phyloP scores from a whole-genome alignment of 2,329 filamentous ascomycete genomes.

The Blumeria graminis region DNA sequence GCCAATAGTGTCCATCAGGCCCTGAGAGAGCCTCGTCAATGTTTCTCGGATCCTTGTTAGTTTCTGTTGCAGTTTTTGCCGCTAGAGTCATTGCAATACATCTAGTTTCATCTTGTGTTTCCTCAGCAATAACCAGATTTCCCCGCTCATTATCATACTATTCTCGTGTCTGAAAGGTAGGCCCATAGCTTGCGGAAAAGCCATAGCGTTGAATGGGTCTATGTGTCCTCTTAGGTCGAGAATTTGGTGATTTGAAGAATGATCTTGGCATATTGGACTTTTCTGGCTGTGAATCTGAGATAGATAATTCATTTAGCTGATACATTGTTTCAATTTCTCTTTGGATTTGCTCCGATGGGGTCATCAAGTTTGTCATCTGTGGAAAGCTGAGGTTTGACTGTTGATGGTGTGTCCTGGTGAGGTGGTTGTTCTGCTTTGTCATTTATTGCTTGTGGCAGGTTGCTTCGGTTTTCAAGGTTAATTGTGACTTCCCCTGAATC shows the following conservation, averaged over 20 bases:
- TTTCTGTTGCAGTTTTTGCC: neutral
- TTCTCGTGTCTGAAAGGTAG: neutral
- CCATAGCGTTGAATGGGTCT: neutral
- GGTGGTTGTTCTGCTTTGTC: neutral
- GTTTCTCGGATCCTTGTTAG: neutral
- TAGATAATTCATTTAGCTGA: neutral
- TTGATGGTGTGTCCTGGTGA: neutral
- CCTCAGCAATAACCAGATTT: neutral
- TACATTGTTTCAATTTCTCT: neutral
- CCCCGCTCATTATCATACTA: neutral
- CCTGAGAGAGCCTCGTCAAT: neutral
- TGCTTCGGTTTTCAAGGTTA: neutral
- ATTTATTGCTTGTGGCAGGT: neutral
- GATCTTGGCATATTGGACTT: neutral
- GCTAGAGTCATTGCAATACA: neutral
- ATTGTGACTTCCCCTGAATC: neutral
- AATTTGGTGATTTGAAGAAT: neutral
- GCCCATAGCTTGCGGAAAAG: neutral
- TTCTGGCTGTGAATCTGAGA: neutral
- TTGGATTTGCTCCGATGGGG: neutral
- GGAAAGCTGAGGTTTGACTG: neutral
- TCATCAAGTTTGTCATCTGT: neutral
- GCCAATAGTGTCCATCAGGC: neutral
- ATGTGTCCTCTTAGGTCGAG: neutral
- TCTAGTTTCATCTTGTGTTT: neutral